Evolutionary conservation across 495 filamentous ascomycete genomes (phyloP), one percentile per base, ranked within the genome.

Genomic region (Aspergillus diversus): DNA sequence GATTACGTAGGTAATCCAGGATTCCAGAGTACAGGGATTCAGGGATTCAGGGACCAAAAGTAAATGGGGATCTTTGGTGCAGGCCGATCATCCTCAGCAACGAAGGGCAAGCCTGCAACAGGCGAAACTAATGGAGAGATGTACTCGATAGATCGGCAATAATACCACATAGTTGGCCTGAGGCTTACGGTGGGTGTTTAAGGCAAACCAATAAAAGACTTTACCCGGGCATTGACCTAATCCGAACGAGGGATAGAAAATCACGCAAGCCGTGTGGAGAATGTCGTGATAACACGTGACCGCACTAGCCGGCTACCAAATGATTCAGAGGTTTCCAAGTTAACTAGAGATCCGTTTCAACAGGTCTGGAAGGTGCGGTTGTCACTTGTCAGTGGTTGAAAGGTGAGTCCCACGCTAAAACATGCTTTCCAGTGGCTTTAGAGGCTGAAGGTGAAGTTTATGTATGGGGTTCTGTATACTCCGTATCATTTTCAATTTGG

Each of bases 281-380:
- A 74, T 74, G 71, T 71, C 71, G 71, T 71, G 69, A 71, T 73
- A 17, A 9, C 56, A 57, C 60, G 50, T 60, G 58, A 61, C 32
- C 27, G n/a, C 6, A n/a, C 15, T 21, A 16, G 47, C 32, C 46
- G 33, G 17, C 52, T 15, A n/a, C 43, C 42, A 39, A 33, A 33
- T 5, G 4, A 9, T 50, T 50, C 48, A 9, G 9, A 15, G 17
- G 15, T 49, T 49, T 49, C n/a, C n/a, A n/a, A n/a, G n/a, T n/a
- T n/a, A n/a, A n/a, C n/a, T n/a, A 1, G 17, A n/a, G 16, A 31
- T 17, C 5, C 7, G 47, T 17, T 49, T 49, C 47, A 49, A 49
- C 15, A 16, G 21, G 21, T 27, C 21, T 27, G 21, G 21, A 27
- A 27, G 21, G 21, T 27, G 21, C 21, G 21, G 21, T 27, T 27